A percentile compares a stretch with the other conserved stretches of the same genome.
Conservation (phyloP, 2,329 filamentous ascomycete genomes). For the Neospermospora avenae region DNA sequence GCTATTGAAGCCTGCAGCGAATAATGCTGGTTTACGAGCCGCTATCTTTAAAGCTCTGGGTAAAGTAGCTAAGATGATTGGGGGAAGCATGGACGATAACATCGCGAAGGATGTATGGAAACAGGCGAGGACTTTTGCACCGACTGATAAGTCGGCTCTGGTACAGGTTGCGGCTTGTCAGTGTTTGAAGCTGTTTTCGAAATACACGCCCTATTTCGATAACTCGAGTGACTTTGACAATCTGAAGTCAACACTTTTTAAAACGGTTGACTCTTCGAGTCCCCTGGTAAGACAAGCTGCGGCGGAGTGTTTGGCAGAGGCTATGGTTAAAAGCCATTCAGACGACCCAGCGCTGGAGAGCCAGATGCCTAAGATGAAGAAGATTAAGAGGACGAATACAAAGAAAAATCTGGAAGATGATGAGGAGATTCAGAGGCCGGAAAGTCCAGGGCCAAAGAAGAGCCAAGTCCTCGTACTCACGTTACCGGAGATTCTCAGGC, state of each 20-base stretch:
- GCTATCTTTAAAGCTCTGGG: constrained; percentile 72
- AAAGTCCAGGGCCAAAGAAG: constrained; percentile 74
- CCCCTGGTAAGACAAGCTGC: constrained; percentile 78
- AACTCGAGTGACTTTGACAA: constrained; percentile 89
- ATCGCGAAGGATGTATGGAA: constrained; percentile 93
- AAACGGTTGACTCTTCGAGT: constrained; percentile 76
- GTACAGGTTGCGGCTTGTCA: constrained; percentile 77
- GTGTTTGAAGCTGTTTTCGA: constrained; percentile 71
- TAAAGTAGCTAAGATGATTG: constrained; percentile 74
- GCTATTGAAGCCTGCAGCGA: constrained; percentile 73
- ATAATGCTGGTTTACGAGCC: constrained; percentile 77
- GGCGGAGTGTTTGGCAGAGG: constrained; percentile 78
- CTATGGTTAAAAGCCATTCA: constrained; percentile 78
- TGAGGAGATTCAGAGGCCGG: constrained; percentile 61
- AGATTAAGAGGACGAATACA: constrained; percentile 68
- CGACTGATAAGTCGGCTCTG: constrained; percentile 76
- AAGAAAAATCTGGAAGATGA: constrained; percentile 66
- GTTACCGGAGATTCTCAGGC: constrained; percentile 72
- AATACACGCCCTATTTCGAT: constrained; percentile 76
- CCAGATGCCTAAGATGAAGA: constrained; percentile 58
- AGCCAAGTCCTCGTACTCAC: constrained; percentile 70
- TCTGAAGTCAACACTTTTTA: constrained; percentile 78
- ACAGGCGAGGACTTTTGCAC: constrained; percentile 72
- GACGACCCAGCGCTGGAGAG: constrained; percentile 50
- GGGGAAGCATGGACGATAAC: constrained; percentile 74